Evolutionary conservation across 352 stramenopile species (phyloP).

Genomic region (Pythium rishiriense): DNA sequence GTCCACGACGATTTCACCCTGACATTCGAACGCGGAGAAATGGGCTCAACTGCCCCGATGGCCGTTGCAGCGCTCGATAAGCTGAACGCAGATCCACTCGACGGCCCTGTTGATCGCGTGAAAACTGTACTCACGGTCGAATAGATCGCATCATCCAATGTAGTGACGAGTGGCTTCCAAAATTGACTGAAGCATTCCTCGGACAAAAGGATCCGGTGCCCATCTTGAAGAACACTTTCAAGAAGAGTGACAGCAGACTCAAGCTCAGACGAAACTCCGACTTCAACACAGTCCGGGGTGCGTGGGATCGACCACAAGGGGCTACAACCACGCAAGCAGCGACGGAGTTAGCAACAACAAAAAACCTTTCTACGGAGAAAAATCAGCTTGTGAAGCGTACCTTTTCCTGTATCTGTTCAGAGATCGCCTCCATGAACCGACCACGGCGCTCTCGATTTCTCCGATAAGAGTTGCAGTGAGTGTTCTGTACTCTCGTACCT

Average conservation of each 20-base stretch:
- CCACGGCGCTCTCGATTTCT: constrained; percentile 27
- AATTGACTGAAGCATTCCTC: constrained; percentile 22
- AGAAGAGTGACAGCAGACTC: neutral
- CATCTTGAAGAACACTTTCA: constrained; percentile 4
- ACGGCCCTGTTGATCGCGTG: neutral
- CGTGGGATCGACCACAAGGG: constrained; percentile 4
- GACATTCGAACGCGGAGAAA: neutral
- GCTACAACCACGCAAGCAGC: neutral
- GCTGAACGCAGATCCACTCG: constrained; percentile 12
- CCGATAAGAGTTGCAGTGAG: constrained; percentile 38
- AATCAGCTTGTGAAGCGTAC: constrained; percentile 20
- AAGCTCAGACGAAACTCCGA: constrained; percentile 23
- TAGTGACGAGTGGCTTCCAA: constrained; percentile 22
- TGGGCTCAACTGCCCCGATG: constrained; percentile 19
- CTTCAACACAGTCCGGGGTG: neutral
- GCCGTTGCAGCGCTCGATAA: constrained; percentile 22
- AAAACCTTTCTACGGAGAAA: neutral
- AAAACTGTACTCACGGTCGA: neutral
- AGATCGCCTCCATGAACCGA: constrained; percentile 26
- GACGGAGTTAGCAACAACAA: neutral
- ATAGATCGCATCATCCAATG: constrained; percentile 21
- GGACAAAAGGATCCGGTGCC: neutral
- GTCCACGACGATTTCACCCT: constrained; percentile 20
- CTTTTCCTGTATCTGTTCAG: constrained; percentile 34
- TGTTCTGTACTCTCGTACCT: constrained; percentile 46